Base-by-base conservation (phyloP, 2,329 filamentous ascomycete genomes). In the Epichloe coenophiala region DNA sequence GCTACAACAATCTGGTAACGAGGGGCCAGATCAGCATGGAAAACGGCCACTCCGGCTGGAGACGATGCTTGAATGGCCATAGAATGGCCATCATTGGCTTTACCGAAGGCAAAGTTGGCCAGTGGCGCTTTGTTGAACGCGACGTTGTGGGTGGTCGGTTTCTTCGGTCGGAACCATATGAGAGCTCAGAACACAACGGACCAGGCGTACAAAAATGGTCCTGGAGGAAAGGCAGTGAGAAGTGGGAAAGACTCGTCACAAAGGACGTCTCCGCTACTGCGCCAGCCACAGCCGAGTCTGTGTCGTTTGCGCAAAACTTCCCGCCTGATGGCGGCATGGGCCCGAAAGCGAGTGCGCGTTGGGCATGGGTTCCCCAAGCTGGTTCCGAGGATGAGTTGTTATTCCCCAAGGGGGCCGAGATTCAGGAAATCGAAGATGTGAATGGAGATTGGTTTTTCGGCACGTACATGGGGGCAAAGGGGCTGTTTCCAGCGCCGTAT, bases 391-490 rank as follows among this genome's bases (percentile, higher is more conserved):
- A 95, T 62, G 91, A 97, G 68, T 68, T 97, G 40, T 66, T 83
- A 55, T 96, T 97, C 58, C 91, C 91, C 0, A 82, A 81, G 47
- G 83, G 86, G 9, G 89, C 90, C 0, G 86, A 93, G 65, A 78
- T 97, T 13, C 75, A 76, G 6, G 91, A 97, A 69, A 80, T 85
- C 38, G 84, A 91, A 63, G 86, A 93, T 64, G 80, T 94, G 45
- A 95, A 95, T 63, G 86, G 84, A 17, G 89, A 95, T 64, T 97
- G 90, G 90, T 89, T 78, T 60, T 85, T 84, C 69, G 91, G 91
- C 0, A 81, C 81, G 31, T 96, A 95, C 71, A 89, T 88, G 68
- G 89, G 88, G 0, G 71, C 69, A 23, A 82, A 80, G 58, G 90
- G 88, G 0, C 60, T 96, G 56, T 94, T 96, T 62, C 90, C 90